A percentile compares a stretch with the other conserved stretches of the same genome.
These are phyloP conservation scores for Crassisporium funariophilum DNA, from an alignment of 768 basidiomycete species.

Conservation along the genomic window DNA sequence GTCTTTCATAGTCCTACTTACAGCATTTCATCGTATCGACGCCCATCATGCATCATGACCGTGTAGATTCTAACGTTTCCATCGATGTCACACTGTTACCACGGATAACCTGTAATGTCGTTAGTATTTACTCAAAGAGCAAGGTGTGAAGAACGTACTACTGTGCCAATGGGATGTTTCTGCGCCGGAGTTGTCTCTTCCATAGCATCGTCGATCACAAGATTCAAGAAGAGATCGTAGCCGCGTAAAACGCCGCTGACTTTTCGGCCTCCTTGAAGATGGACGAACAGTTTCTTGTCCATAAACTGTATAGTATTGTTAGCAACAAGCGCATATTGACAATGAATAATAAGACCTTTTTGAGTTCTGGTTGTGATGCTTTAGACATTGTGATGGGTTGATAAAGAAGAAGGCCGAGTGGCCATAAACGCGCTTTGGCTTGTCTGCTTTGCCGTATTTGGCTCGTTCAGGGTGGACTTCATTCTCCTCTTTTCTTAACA, in stretches of 20 bases:
- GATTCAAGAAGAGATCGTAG: constrained; percentile 98
- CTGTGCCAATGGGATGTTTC: constrained; percentile 89
- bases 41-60: constrained; percentile 22
- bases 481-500: constrained; percentile 9
- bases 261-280: constrained; percentile 93
- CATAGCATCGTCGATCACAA: constrained; percentile 93
- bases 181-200: constrained; percentile 91
- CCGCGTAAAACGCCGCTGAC: constrained; percentile 94
- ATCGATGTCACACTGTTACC: constrained; percentile 97
- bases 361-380: constrained; percentile 95
- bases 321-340: neutral
- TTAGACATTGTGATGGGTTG: constrained; percentile 69
- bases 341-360: constrained; percentile 72
- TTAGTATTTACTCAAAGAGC: constrained; percentile 10
- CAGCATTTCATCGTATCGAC: neutral
- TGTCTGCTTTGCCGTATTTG: constrained; percentile 45
- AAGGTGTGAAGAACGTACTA: constrained; percentile 56
- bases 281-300: constrained; percentile 96
- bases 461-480: constrained; percentile 9
- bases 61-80: constrained; percentile 78
- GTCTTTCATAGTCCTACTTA: too few species aligned
- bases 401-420: constrained; percentile 15
- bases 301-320: constrained; percentile 68
- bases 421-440: too few species aligned
- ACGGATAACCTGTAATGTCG: constrained; percentile 76